These are phyloP conservation scores for Conringia planisiliqua DNA, from an alignment of 345 rosid genomes.

Conservation along the genomic window DNA sequence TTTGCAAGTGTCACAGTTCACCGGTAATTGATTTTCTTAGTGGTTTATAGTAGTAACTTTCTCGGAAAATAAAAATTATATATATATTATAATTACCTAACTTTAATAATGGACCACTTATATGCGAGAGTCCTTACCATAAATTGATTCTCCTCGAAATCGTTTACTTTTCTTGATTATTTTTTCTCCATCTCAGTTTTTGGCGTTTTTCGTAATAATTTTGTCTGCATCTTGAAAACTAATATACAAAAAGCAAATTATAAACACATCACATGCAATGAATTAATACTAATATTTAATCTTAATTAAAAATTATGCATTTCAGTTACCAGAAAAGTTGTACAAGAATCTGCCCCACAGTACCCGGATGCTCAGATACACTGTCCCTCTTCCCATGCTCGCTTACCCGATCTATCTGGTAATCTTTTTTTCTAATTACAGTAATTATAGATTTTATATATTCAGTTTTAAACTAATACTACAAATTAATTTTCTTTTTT, in stretches of 20 bases:
- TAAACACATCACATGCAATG: slow-evolving; percentile 19
- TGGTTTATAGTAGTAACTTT: background rate
- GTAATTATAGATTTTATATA: background rate
- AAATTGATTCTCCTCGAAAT: slow-evolving; percentile 23
- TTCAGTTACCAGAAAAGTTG: slow-evolving; percentile 58
- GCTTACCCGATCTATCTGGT: slow-evolving; percentile 76
- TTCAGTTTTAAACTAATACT: background rate
- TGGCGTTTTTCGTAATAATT: slow-evolving; percentile 2
- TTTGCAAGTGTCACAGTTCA: slow-evolving; percentile 6
- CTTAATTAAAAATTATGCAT: background rate
- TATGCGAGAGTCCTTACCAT: slow-evolving; percentile 24
- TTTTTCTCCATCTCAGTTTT: background rate
- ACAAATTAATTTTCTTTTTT: background rate
- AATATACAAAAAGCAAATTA: background rate
- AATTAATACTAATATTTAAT: background rate
- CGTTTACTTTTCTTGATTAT: slow-evolving; percentile 12
- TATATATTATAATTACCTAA: background rate
- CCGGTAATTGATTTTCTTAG: background rate
- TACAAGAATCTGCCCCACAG: slow-evolving; percentile 41
- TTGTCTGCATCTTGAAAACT: background rate
- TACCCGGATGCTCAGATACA: slow-evolving; percentile 51
- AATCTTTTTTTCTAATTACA: background rate
- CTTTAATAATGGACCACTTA: slow-evolving; percentile 25
- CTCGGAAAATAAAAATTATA: background rate
- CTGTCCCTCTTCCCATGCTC: slow-evolving; percentile 58